Percentiles rank a stretch among this genome's conserved stretches.
Evolutionary conservation across 129 eudicot species (phyloP).

Genomic region (Escallonia rubra): DNA sequence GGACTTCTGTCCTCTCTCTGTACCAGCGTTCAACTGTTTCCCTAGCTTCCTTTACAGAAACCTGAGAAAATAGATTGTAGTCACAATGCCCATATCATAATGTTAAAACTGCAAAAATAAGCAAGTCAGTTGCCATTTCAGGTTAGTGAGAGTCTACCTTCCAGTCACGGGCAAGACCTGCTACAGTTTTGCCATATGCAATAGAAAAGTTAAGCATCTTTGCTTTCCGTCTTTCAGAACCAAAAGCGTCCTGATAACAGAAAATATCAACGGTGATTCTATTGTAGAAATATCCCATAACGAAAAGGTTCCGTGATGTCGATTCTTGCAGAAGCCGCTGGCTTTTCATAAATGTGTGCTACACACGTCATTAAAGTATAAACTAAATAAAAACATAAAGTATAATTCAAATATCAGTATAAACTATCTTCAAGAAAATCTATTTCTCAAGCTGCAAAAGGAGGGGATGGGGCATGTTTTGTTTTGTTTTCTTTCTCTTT

Average conservation of each 20-base stretch:
- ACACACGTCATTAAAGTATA: too few relatives aligned
- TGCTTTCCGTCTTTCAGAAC: slow-evolving; percentile 95
- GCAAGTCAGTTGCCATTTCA: neutral
- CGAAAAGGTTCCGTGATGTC: too few relatives aligned
- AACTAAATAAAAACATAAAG: too few relatives aligned
- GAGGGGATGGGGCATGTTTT: too few relatives aligned
- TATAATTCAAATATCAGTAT: too few relatives aligned
- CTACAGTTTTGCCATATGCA: slow-evolving; percentile 89
- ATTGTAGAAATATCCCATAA: too few relatives aligned
- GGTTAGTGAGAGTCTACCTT: slow-evolving; percentile 37
- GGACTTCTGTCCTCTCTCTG: slow-evolving; percentile 82
- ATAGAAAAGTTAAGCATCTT: slow-evolving; percentile 97
- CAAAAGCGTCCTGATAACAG: slow-evolving; percentile 71
- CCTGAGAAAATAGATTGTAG: slow-evolving; percentile 36
- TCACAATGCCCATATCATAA: neutral
- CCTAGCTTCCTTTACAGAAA: slow-evolving; percentile 75
- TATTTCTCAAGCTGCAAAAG: too few relatives aligned
- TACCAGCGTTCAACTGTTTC: slow-evolving; percentile 92
- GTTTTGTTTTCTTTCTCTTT: too few relatives aligned
- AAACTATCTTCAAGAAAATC: too few relatives aligned
- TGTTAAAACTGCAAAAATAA: neutral
- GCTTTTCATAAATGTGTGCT: too few relatives aligned
- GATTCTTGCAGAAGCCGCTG: too few relatives aligned
- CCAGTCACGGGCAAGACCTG: slow-evolving; percentile 96
- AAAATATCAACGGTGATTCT: neutral